phyloP scores from a whole-genome alignment of 1,284 basidiomycete genomes.

The Ustilago cynodontis region DNA sequence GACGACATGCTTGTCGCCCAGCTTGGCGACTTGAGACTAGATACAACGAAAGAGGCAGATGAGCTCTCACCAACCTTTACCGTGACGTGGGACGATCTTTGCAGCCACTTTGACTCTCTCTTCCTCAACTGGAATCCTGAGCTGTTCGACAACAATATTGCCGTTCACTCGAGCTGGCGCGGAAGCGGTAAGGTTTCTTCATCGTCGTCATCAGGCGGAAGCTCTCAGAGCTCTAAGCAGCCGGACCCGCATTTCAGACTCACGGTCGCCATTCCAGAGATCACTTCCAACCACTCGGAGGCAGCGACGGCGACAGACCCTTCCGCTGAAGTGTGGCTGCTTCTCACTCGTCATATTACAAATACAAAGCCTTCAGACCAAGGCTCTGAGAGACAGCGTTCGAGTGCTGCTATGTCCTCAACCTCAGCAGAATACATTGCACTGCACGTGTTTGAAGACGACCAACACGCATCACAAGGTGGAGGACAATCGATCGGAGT shows the following conservation, averaged over 20 bases:
- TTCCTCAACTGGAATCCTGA: slow-evolving; percentile 89
- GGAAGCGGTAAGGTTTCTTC: neutral
- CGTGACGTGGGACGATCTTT: slow-evolving; percentile 79
- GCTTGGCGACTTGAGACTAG: slow-evolving; percentile 1
- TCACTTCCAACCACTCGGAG: neutral
- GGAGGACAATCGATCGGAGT: neutral
- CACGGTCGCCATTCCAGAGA: slow-evolving; percentile 8
- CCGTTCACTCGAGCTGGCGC: slow-evolving; percentile 78
- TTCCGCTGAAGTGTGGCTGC: slow-evolving; percentile 77
- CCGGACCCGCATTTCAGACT: slow-evolving; percentile 51
- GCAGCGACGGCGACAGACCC: slow-evolving; percentile 8
- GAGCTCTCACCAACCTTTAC: slow-evolving; percentile 17
- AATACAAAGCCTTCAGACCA: slow-evolving; percentile 56
- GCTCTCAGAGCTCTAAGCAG: slow-evolving; percentile 18
- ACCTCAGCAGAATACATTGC: slow-evolving; percentile 78
- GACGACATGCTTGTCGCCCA: neutral
- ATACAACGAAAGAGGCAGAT: neutral
- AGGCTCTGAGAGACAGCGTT: neutral
- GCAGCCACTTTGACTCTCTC: slow-evolving; percentile 82
- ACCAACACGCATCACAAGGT: slow-evolving; percentile 27
- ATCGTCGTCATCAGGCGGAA: neutral
- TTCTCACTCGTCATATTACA: slow-evolving; percentile 81
- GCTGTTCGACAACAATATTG: slow-evolving; percentile 74
- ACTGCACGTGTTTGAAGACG: slow-evolving; percentile 73
- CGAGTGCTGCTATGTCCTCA: neutral